Conservation (phyloP, 257 asterid genomes). For the Solanum lycopersicoides region DNA sequence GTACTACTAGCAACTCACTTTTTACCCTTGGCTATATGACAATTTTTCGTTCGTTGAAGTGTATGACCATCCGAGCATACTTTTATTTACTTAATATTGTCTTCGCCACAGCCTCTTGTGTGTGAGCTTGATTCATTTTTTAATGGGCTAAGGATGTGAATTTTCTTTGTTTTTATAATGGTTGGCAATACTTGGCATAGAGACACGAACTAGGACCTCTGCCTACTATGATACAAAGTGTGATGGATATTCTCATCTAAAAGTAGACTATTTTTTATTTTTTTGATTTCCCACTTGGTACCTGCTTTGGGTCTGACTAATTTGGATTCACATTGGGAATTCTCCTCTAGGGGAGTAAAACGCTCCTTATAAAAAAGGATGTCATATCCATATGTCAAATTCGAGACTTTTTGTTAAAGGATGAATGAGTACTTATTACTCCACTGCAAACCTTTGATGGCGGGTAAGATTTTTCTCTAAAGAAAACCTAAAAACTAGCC, state of each 20-base stretch:
- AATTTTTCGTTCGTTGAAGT: neutral
- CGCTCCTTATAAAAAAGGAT: neutral
- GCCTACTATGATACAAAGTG: neutral
- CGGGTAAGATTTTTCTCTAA: neutral
- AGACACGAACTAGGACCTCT: neutral
- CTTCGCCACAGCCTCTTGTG: rapidly evolving
- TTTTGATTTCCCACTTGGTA: too few species aligned
- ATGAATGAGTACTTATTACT: neutral
- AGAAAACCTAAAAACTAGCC: neutral
- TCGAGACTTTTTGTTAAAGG: neutral
- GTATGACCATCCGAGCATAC: neutral
- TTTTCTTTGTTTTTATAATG: neutral
- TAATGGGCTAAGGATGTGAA: neutral
- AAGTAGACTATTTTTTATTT: neutral
- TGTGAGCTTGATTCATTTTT: neutral
- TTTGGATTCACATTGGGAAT: neutral
- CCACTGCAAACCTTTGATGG: neutral
- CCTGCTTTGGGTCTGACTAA: neutral
- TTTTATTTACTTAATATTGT: neutral
- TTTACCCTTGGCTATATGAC: neutral
- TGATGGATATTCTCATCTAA: neutral
- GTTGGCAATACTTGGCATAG: neutral
- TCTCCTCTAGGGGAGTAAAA: neutral
- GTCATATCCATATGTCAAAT: neutral
- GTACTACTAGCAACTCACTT: neutral